Evolutionary conservation across 371 early-diverging fungal genomes (phyloP).

Genomic region (Saksenaea vasiformis): DNA sequence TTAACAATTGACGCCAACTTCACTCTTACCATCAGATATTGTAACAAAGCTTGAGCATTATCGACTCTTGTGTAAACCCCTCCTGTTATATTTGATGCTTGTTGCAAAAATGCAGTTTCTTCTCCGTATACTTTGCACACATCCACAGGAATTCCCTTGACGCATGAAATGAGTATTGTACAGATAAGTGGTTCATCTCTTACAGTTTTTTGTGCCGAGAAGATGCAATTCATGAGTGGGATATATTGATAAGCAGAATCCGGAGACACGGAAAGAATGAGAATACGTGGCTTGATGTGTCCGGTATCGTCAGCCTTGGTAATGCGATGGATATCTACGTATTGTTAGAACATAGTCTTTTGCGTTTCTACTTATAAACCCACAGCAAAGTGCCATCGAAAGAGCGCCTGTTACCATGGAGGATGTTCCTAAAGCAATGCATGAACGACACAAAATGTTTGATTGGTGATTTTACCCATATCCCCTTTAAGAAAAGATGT

Average conservation of each 20-base stretch:
- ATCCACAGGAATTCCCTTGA: constrained; percentile 81
- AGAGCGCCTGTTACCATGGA: constrained; percentile 61
- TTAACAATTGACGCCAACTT: background rate
- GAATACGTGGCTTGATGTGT: constrained; percentile 78
- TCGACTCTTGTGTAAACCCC: constrained; percentile 78
- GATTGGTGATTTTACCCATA: constrained; percentile 35
- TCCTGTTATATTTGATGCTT: constrained; percentile 90
- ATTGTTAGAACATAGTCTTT: background rate
- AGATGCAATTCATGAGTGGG: constrained; percentile 95
- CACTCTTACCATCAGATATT: constrained; percentile 77
- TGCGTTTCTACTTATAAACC: background rate
- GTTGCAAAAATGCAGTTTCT: constrained; percentile 89
- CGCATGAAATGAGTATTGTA: background rate
- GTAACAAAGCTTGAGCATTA: constrained; percentile 70
- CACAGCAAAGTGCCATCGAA: constrained; percentile 66
- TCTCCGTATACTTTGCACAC: constrained; percentile 81
- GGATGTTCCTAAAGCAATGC: constrained; percentile 21
- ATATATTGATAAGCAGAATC: constrained; percentile 91
- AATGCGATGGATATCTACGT: constrained; percentile 67
- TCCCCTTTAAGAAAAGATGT: constrained; percentile 44
- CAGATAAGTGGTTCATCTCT: constrained; percentile 13
- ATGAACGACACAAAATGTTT: constrained; percentile 8
- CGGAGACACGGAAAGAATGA: constrained; percentile 83
- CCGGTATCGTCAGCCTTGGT: constrained; percentile 58
- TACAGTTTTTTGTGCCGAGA: constrained; percentile 91